These are phyloP conservation scores for Phaeosphaeriaceae sp. DNA, from an alignment of 2,329 filamentous ascomycete genomes.

Conservation along the genomic window DNA sequence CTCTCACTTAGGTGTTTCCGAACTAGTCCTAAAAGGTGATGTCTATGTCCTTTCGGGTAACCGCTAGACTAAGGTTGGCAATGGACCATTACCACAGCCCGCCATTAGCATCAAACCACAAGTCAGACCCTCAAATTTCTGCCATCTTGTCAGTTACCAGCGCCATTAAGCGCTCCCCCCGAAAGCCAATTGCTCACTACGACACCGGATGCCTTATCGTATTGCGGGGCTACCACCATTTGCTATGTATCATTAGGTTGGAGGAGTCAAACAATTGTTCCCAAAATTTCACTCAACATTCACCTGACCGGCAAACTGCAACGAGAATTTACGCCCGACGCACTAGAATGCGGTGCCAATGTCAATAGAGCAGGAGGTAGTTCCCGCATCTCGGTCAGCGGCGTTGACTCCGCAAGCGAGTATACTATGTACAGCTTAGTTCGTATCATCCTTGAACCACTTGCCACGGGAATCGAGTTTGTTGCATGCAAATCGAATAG, in stretches of 20 bases:
- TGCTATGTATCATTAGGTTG: not conserved
- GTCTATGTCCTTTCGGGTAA: constrained; percentile 9
- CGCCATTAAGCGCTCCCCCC: not conserved
- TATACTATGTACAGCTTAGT: too few relatives aligned
- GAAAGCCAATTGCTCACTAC: not conserved
- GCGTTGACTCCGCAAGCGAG: not conserved
- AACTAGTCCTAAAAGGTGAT: constrained; percentile 9
- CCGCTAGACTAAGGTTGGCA: constrained; percentile 9
- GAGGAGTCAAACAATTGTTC: not conserved
- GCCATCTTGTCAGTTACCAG: too few relatives aligned
- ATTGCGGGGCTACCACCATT: not conserved
- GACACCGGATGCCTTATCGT: not conserved
- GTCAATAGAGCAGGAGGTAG: too few relatives aligned
- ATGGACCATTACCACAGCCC: constrained; percentile 11
- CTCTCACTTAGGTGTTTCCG: constrained; percentile 12
- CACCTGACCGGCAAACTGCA: too few relatives aligned
- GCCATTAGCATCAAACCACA: not conserved
- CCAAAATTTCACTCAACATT: not conserved
- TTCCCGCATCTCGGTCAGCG: not conserved
- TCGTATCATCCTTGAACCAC: constrained; percentile 21
- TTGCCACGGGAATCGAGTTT: constrained; percentile 23
- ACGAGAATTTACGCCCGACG: not conserved
- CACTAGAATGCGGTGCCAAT: not conserved
- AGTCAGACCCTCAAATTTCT: too few relatives aligned
- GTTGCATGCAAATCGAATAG: not conserved